Evolutionary conservation across 2,329 filamentous ascomycete species (phyloP).

Genomic region (Trichoderma hamatum): DNA sequence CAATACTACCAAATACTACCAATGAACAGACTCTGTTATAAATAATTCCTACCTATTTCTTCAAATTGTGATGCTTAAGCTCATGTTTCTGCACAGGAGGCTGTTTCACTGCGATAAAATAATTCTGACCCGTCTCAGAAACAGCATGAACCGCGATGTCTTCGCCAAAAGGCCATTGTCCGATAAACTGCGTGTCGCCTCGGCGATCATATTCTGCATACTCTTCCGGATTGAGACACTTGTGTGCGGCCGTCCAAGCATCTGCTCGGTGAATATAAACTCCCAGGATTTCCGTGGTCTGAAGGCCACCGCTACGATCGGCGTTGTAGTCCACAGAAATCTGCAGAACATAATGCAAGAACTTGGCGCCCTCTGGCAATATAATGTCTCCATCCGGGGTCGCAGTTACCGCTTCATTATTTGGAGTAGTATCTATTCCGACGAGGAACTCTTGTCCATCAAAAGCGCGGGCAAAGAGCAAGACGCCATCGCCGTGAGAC

Average conservation of each 20-base stretch:
- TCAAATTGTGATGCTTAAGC: conserved; percentile 2
- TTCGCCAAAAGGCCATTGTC: conserved; percentile 50
- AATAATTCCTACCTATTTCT: neutral
- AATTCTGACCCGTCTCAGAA: conserved; percentile 46
- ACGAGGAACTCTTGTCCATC: conserved; percentile 45
- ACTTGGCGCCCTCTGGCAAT: conserved; percentile 34
- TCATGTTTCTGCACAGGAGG: conserved; percentile 10
- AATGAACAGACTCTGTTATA: neutral
- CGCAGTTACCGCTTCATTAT: conserved; percentile 38
- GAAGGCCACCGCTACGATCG: conserved; percentile 41
- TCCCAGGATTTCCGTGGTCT: conserved; percentile 46
- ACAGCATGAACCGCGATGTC: conserved; percentile 48
- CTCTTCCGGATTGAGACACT: conserved; percentile 35
- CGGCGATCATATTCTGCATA: conserved; percentile 44
- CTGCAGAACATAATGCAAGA: conserved; percentile 48
- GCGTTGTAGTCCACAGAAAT: conserved; percentile 47
- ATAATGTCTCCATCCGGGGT: conserved; percentile 30
- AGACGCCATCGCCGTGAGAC: conserved; percentile 44
- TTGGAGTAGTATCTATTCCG: conserved; percentile 43
- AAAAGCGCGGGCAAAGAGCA: conserved; percentile 43
- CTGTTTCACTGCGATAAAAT: conserved; percentile 42
- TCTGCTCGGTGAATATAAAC: conserved; percentile 40
- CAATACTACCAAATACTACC: neutral
- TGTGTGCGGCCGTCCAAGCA: conserved; percentile 41
- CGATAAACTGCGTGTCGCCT: conserved; percentile 32